Conservation (phyloP, 176 grass and related monocot species). For the Dendrocalamus sinicus region DNA sequence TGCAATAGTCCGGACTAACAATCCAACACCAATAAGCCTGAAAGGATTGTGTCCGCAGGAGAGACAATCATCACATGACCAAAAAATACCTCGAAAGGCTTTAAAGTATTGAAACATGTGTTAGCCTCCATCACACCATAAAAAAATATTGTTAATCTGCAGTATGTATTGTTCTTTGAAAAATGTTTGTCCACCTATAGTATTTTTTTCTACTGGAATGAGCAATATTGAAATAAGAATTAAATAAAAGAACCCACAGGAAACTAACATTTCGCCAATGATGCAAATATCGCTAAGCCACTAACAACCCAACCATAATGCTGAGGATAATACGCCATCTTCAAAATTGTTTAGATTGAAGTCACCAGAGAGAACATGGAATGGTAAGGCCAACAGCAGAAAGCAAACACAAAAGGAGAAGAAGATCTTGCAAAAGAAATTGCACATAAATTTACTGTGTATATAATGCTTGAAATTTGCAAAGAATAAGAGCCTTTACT, state of each 20-base stretch:
- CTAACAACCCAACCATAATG: constrained; percentile 98
- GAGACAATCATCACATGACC: constrained; percentile 5
- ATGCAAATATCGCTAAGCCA: constrained; percentile 90
- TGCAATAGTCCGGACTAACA: constrained; percentile 94
- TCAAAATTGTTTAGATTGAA: constrained; percentile 93
- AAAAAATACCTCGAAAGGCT: constrained; percentile 28
- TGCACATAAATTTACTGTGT: neutral
- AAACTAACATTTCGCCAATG: too few relatives aligned
- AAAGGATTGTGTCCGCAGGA: constrained; percentile 89
- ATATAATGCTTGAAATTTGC: neutral
- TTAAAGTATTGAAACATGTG: neutral
- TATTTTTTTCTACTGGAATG: neutral
- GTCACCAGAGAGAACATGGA: constrained; percentile 51
- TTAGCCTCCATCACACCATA: neutral
- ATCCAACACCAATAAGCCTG: constrained; percentile 91
- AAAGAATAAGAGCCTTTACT: neutral
- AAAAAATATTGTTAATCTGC: neutral
- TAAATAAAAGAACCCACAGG: neutral
- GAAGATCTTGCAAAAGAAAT: neutral
- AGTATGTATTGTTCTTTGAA: constrained; percentile 20
- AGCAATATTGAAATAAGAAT: constrained; percentile 1
- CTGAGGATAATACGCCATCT: constrained; percentile 92
- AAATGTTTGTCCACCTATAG: neutral
- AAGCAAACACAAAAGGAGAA: neutral
- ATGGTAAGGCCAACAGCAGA: constrained; percentile 10